Evolutionary conservation across 768 basidiomycete species (phyloP), one percentile per base, ranked within the genome.

Genomic region (Amylocystis lapponica): DNA sequence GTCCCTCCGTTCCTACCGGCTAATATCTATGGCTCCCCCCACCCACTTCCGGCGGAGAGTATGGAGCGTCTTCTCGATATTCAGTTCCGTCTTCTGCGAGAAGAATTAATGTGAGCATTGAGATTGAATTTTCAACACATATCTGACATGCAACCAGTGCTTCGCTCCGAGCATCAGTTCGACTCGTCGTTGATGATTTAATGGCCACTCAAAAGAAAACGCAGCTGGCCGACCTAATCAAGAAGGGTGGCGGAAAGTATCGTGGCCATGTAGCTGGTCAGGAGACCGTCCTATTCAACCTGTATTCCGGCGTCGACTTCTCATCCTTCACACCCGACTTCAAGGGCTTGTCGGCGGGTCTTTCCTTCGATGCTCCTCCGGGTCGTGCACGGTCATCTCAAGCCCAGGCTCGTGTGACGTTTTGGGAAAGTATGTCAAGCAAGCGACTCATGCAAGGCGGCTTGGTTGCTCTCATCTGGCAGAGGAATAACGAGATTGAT

Each of bases 31-130:
- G 68, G 64, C 2, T 84, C 81, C 0, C 84, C 83, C 0, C 84
- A 86, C 52, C 82, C 73, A 42, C 69, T 72, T 11, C 75, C 75
- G 0, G 48, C 60, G 3, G 70, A 70, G 13, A 77, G 76, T 19
- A 85, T 88, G 75, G 71, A 83, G 43, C 67, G 79, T 7, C 64
- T 81, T 17, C 62, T 87, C 10, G 87, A 90, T 45, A 74, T 82
- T 3, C 84, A 89, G 50, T 89, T 84, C 58, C 76, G 86, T 26
- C 68, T 88, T 0, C 63, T 89, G 27, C 68, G 86, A 27, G 86
- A 87, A 49, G 86, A 89, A 43, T 62, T 83, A 14, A 82, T 72
- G 76, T 83, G 52, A 19, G 76, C 56, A 6, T 26, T 19, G 19
- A 12, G 4, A 17, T 31, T 41, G 30, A 1, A 23, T 27, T 14